Evolutionary conservation across 2,329 filamentous ascomycete genomes (phyloP).

Genomic region (Kalmusia sp.): DNA sequence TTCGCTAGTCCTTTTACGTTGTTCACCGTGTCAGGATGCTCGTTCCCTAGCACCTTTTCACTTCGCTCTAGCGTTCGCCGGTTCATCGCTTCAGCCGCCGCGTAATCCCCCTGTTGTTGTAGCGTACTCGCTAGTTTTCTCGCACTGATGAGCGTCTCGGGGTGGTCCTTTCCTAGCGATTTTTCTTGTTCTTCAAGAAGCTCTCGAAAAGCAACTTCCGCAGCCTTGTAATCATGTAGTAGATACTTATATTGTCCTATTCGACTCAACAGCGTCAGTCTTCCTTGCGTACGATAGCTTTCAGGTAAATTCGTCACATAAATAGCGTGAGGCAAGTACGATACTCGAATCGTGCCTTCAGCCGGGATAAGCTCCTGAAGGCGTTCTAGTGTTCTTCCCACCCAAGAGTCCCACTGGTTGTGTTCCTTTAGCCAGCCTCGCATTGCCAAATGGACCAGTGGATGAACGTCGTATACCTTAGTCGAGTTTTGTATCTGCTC

Average conservation of each 20-base stretch:
- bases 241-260: conserved; percentile 13
- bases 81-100: conserved; percentile 6
- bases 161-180: conserved; percentile 17
- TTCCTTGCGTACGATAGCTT: neutral
- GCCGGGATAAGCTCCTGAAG: conserved; percentile 33
- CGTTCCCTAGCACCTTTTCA: conserved; percentile 1
- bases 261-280: conserved; percentile 12
- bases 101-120: neutral
- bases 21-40: neutral
- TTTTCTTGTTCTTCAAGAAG: conserved; percentile 5
- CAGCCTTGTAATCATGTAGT: conserved; percentile 10
- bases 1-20: neutral
- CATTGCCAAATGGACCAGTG: conserved; percentile 45
- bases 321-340: conserved; percentile 40
- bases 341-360: too few species aligned
- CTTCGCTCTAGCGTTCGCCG: neutral
- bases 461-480: conserved; percentile 36
- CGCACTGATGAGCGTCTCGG: conserved; percentile 11
- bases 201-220: conserved; percentile 10
- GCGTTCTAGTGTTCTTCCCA: conserved; percentile 17
- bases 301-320: conserved; percentile 11
- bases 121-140: neutral
- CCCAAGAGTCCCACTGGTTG: conserved; percentile 19
- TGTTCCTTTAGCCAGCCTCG: conserved; percentile 40
- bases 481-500: conserved; percentile 5